Evolutionary conservation across 257 asterid genomes (phyloP).

Genomic region (Paulownia fortunei): DNA sequence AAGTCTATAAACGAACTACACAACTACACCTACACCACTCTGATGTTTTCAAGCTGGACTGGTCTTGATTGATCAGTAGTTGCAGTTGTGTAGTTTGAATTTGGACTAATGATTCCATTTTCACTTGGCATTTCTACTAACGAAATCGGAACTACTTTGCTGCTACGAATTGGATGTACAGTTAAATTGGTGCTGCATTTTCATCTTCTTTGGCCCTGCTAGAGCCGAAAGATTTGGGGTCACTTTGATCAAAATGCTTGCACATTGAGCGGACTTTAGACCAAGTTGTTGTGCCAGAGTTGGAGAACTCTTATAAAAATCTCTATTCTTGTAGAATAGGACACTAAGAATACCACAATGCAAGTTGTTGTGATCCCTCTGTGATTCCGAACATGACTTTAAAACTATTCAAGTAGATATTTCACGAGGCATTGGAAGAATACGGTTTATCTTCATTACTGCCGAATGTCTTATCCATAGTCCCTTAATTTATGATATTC

Average conservation of each 20-base stretch:
- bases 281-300: slow-evolving; percentile 30
- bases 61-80: neutral
- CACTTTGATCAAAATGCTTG: slow-evolving; percentile 37
- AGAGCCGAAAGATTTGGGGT: neutral
- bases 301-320: slow-evolving; percentile 19
- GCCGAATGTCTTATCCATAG: neutral
- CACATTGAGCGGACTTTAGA: slow-evolving; percentile 30
- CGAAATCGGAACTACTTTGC: slow-evolving; percentile 9
- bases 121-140: neutral
- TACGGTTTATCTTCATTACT: neutral
- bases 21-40: no score
- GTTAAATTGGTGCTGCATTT: neutral
- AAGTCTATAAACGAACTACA: no score
- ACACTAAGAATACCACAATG: slow-evolving; percentile 26
- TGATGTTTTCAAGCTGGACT: no score
- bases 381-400: slow-evolving; percentile 28
- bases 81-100: neutral
- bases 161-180: neutral
- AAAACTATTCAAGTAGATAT: slow-evolving; percentile 13
- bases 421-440: neutral
- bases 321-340: slow-evolving; percentile 34
- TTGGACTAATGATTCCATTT: neutral
- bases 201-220: neutral
- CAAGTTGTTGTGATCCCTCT: slow-evolving; percentile 26
- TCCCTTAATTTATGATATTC: slow-evolving; percentile 16